Evolutionary conservation across 2,329 filamentous ascomycete genomes (phyloP).

Genomic region (Colletotrichum orchidophilum): DNA sequence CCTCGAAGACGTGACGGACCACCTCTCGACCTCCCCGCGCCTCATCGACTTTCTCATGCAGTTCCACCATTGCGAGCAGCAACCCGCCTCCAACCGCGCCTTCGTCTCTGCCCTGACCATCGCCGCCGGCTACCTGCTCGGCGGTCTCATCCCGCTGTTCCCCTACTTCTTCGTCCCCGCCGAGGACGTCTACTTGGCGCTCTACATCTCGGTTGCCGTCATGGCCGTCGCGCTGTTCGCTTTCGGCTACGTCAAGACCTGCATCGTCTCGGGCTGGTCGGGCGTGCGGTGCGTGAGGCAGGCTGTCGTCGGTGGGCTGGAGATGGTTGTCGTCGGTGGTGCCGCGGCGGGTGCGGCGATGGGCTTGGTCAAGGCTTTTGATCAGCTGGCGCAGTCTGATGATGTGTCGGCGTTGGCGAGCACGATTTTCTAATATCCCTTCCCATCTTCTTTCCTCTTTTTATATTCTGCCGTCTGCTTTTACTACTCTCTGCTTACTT

Average conservation of each 20-base stretch:
- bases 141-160: conserved; percentile 75
- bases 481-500: not conserved
- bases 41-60: conserved; percentile 69
- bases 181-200: conserved; percentile 51
- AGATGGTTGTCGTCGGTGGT: conserved; percentile 52
- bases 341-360: conserved; percentile 49
- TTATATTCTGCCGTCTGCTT: not conserved
- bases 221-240: conserved; percentile 68
- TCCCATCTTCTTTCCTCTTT: not conserved
- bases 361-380: conserved; percentile 45
- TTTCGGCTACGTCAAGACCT: conserved; percentile 75
- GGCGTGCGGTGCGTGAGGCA: conserved; percentile 32
- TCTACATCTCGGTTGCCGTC: conserved; percentile 68
- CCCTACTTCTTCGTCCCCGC: conserved; percentile 70
- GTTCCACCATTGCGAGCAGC: conserved; percentile 61
- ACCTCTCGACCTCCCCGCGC: conserved; percentile 44
- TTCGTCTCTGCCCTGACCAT: conserved; percentile 71
- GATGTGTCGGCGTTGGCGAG: conserved; percentile 22
- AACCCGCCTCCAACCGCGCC: conserved; percentile 54
- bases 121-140: conserved; percentile 74
- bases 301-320: conserved; percentile 43
- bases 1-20: conserved; percentile 31
- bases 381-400: conserved; percentile 27
- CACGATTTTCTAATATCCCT: conserved; percentile 10
- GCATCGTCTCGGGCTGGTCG: conserved; percentile 45